phyloP scores from a whole-genome alignment of 768 basidiomycete species.

The Cubamyces sp. region DNA sequence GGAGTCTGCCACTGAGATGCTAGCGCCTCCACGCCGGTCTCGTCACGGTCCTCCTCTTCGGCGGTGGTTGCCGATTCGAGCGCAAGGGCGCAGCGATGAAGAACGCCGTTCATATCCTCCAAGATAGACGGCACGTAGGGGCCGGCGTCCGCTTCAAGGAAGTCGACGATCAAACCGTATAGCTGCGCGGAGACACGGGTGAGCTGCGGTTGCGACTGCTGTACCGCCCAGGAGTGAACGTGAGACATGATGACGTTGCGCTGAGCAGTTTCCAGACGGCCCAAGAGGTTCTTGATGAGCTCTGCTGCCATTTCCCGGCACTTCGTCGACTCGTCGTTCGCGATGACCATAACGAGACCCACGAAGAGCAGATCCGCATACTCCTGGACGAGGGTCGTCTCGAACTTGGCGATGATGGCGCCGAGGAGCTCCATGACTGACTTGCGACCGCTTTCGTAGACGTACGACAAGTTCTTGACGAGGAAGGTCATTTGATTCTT shows the following conservation, averaged over 20 bases:
- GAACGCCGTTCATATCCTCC: slow-evolving; percentile 55
- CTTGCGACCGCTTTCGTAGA: slow-evolving; percentile 84
- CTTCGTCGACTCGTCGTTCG: slow-evolving; percentile 90
- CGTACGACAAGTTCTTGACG: slow-evolving; percentile 89
- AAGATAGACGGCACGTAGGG: slow-evolving; percentile 54
- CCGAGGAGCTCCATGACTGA: slow-evolving; percentile 95
- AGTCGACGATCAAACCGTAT: slow-evolving; percentile 80
- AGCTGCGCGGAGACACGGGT: slow-evolving; percentile 79
- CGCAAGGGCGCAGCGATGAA: slow-evolving; percentile 48
- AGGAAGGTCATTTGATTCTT: slow-evolving; percentile 89
- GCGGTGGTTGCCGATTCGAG: slow-evolving; percentile 38
- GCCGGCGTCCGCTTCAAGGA: slow-evolving; percentile 50
- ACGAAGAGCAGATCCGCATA: slow-evolving; percentile 90
- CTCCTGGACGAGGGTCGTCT: slow-evolving; percentile 70
- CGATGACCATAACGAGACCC: slow-evolving; percentile 87
- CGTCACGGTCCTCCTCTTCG: slow-evolving; percentile 43
- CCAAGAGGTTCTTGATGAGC: slow-evolving; percentile 77
- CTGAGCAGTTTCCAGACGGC: slow-evolving; percentile 63
- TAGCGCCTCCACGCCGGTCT: slow-evolving; percentile 48
- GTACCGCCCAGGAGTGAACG: slow-evolving; percentile 78
- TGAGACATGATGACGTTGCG: slow-evolving; percentile 64
- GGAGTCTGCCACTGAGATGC: slow-evolving; percentile 66
- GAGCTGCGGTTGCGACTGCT: slow-evolving; percentile 62
- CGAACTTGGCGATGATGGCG: slow-evolving; percentile 85
- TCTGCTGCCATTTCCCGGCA: slow-evolving; percentile 89